phyloP scores from a whole-genome alignment of 2,329 filamentous ascomycete genomes.

The Stachybotrys chlorohalonatus region DNA sequence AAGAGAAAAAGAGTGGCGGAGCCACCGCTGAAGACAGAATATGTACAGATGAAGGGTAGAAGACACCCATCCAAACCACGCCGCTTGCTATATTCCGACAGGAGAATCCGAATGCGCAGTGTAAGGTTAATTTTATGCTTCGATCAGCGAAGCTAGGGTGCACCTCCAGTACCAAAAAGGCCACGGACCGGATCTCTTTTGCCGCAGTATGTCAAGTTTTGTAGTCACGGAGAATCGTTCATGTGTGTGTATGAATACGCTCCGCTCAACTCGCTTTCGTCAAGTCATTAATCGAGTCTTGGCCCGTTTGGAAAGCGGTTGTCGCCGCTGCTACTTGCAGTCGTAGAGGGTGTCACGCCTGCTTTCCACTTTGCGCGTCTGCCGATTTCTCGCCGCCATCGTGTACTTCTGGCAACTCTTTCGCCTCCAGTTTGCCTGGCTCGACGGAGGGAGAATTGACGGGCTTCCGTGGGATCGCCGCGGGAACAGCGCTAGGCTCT shows the following conservation, averaged over 20 bases:
- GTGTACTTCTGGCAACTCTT: slow-evolving; percentile 2
- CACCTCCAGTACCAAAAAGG: too few relatives aligned
- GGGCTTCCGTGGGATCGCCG: background rate
- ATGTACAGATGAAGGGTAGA: background rate
- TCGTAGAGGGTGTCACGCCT: background rate
- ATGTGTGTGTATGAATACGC: background rate
- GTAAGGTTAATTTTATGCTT: too few relatives aligned
- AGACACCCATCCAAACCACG: too few relatives aligned
- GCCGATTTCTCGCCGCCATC: background rate
- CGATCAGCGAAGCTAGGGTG: too few relatives aligned
- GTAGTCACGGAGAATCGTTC: background rate
- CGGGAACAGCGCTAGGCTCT: slow-evolving; percentile 5
- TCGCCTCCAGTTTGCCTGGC: background rate
- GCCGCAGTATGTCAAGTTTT: too few relatives aligned
- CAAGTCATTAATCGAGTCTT: slow-evolving; percentile 10
- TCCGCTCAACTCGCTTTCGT: slow-evolving; percentile 6
- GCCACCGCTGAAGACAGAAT: background rate
- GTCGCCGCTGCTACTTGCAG: background rate
- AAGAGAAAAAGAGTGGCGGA: background rate
- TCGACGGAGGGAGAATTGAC: slow-evolving; percentile 1
- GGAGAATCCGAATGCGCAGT: background rate
- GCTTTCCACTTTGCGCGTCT: background rate
- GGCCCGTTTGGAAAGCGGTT: background rate
- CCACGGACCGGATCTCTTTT: too few relatives aligned
- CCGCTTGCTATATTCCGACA: too few relatives aligned